phyloP scores from a whole-genome alignment of 805 yeast species.

The Metschnikowia vanudenii region DNA sequence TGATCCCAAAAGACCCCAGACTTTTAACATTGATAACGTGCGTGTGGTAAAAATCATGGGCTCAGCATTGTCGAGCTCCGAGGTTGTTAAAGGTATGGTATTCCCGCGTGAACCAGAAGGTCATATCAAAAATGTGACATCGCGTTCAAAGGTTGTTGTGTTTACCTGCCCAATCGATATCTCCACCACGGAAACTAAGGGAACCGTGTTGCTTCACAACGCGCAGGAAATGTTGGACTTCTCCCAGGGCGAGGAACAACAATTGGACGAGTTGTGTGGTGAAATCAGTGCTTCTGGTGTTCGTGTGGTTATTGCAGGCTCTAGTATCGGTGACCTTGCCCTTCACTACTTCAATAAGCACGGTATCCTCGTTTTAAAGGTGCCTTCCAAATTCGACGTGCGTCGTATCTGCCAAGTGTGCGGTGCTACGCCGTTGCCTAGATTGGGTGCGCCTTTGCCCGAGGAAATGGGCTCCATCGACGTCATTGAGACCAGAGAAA shows the following conservation, averaged over 20 bases:
- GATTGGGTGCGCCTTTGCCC: conserved; percentile 92
- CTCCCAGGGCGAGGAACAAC: conserved; percentile 94
- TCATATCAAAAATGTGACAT: conserved; percentile 59
- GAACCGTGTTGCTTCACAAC: conserved; percentile 91
- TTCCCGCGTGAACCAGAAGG: conserved; percentile 98
- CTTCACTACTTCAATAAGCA: conserved; percentile 88
- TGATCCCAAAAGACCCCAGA: conserved; percentile 61
- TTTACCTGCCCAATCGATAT: conserved; percentile 93
- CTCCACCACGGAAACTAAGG: conserved; percentile 96
- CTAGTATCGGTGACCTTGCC: conserved; percentile 89
- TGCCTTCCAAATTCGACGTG: conserved; percentile 90
- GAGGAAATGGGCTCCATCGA: conserved; percentile 91
- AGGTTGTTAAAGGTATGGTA: conserved; percentile 95
- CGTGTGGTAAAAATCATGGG: conserved; percentile 98
- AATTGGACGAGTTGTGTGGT: conserved; percentile 79
- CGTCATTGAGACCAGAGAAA: conserved; percentile 84
- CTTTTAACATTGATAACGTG: conserved; percentile 87
- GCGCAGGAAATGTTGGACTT: conserved; percentile 97
- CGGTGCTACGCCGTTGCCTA: conserved; percentile 94
- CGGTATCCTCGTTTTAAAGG: conserved; percentile 79
- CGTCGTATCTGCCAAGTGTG: conserved; percentile 94
- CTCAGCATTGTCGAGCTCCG: conserved; percentile 65
- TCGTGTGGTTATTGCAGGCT: conserved; percentile 89
- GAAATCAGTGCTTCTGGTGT: conserved; percentile 84
- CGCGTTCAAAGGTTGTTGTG: conserved; percentile 81